Evolutionary conservation across 176 grass and related monocot genomes (phyloP), one percentile per base, ranked within the genome.

Genomic region (Cenchrus purpureus): DNA sequence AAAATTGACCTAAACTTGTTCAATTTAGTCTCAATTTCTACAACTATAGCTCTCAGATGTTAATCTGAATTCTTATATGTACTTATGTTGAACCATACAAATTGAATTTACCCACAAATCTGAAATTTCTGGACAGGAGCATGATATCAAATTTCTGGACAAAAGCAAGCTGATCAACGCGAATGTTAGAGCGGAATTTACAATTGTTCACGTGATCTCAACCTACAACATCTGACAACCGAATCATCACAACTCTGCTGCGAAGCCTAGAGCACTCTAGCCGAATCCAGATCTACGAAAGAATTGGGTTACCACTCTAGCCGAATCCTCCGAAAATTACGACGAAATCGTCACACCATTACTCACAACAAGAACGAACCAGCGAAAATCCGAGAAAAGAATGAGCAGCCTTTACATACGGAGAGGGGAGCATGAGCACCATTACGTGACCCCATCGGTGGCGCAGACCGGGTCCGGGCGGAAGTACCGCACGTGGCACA

Each of bases 381-480:
- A 62, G 25, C 6, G 56, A 82, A 70, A n/a, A 68, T 69, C 62
- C 19, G 49, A 5, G 22, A 84, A 12, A 77, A 7, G n/a, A 64
- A 84, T 5, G 68, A 28, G 37, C 19, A 34, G 53, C 17, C 59
- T 25, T 13, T n/a, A 46, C 55, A 69, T 19, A 60, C 20, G 77
- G 53, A 19, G 34, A 49, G 37, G 34, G 64, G 45, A 8, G 78
- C 94, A 96, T 68, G 91, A 91, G 68, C 94, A 96, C 94, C 94
- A 96, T 86, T 91, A 96, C 7, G 91, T 96, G 63, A 91, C 82
- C 29, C 91, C 91, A 85, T 96, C 87, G 25, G 71, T 84, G 74
- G 91, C 94, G 84, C 94, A 96, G 76, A 96, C 94, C 22, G 94
- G 94, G 74, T 96, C 91, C 40, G 94, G 91, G 37, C 94, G 87